phyloP scores from a whole-genome alignment of 495 filamentous ascomycete species.

The Annulohypoxylon moriforme region DNA sequence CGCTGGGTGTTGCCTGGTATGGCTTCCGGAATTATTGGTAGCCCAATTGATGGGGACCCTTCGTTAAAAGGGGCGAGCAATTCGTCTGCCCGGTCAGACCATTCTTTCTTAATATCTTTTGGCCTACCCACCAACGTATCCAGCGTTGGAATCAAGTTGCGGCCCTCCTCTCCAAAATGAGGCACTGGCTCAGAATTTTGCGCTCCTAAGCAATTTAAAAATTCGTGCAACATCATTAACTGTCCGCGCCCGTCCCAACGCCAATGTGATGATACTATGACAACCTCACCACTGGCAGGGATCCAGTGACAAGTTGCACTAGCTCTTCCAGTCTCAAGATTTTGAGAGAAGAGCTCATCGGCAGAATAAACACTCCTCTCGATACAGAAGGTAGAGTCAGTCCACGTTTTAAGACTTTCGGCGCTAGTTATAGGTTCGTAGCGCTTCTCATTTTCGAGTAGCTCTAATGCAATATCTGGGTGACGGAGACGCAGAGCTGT shows the following conservation, averaged over 20 bases:
- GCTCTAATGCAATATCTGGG: conserved; percentile 7
- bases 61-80: conserved; percentile 14
- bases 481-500: conserved; percentile 9
- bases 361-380: not conserved
- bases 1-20: conserved; percentile 8
- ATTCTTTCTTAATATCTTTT: not conserved
- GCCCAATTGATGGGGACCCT: conserved; percentile 6
- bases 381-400: conserved; percentile 1
- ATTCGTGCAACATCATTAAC: conserved; percentile 15
- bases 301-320: conserved; percentile 22
- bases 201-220: not conserved
- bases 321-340: not conserved
- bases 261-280: conserved; percentile 17
- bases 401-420: not conserved
- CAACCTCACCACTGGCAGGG: conserved; percentile 19
- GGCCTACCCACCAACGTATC: not conserved
- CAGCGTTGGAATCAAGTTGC: not conserved
- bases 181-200: not conserved
- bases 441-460: conserved; percentile 17
- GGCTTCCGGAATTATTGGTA: not conserved
- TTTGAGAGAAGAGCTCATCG: conserved; percentile 16
- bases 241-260: conserved; percentile 18
- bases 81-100: not conserved
- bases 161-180: not conserved
- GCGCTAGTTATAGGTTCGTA: not conserved